These are phyloP conservation scores for Candida odintsovae DNA, from an alignment of 805 yeast species.

Conservation along the genomic window DNA sequence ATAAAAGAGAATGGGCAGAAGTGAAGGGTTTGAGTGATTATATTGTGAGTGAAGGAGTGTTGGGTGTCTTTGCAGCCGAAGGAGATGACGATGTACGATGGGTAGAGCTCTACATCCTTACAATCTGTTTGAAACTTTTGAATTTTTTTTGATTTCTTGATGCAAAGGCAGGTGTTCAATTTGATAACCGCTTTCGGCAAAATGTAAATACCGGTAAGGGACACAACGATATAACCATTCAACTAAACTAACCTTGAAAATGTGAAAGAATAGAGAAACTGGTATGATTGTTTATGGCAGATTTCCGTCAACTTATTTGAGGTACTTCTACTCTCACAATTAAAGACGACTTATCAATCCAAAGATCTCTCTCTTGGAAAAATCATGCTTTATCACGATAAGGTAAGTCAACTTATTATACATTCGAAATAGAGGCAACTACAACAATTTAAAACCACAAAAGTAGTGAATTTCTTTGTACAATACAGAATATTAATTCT, in stretches of 20 bases:
- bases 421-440: background rate
- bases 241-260: no score
- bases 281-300: no score
- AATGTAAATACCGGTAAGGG: background rate
- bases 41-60: background rate
- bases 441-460: conserved; percentile 2
- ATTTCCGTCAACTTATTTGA: no score
- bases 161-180: background rate
- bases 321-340: no score
- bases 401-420: no score
- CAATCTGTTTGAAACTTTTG: background rate
- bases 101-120: background rate
- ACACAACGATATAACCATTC: background rate
- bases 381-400: no score
- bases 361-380: no score
- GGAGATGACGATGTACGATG: no score
- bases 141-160: background rate
- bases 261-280: no score
- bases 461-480: conserved; percentile 1
- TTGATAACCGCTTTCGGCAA: background rate
- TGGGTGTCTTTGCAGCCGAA: background rate
- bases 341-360: no score
- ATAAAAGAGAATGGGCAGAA: background rate
- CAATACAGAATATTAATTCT: conserved; percentile 2
- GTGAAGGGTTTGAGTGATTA: background rate